Evolutionary conservation across 2,329 filamentous ascomycete genomes (phyloP).

Genomic region (Podosphaera fusca): DNA sequence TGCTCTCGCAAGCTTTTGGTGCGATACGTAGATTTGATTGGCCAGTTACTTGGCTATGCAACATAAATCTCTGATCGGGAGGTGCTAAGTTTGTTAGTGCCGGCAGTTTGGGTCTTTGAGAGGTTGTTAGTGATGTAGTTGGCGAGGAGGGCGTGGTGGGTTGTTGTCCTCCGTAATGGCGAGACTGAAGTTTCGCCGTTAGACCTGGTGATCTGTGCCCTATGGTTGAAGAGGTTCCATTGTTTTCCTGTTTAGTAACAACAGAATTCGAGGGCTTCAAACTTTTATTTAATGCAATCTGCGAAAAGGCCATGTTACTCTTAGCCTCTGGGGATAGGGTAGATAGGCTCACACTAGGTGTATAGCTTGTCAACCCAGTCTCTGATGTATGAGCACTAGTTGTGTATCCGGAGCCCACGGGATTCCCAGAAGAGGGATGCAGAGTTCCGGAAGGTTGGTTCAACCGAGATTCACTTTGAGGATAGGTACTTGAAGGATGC

Average conservation of each 20-base stretch:
- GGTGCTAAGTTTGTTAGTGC: conserved; percentile 14
- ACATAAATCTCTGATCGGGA: conserved; percentile 15
- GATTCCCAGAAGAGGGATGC: conserved; percentile 37
- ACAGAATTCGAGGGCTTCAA: conserved; percentile 58
- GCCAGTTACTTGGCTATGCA: conserved; percentile 11
- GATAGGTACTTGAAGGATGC: conserved; percentile 53
- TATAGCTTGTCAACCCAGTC: conserved; percentile 18
- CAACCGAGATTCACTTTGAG: conserved; percentile 35
- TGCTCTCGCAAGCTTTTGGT: conserved; percentile 7
- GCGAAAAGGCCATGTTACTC: conserved; percentile 35
- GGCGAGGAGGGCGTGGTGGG: conserved; percentile 28
- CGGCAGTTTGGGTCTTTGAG: conserved; percentile 15
- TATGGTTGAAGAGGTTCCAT: conserved; percentile 27
- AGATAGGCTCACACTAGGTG: conserved; percentile 26
- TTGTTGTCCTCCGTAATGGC: conserved; percentile 33
- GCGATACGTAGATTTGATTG: conserved; percentile 9
- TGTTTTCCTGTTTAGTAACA: conserved; percentile 24
- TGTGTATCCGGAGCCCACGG: conserved; percentile 28
- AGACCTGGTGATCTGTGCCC: conserved; percentile 44
- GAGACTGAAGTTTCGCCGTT: conserved; percentile 40
- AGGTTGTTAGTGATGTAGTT: conserved; percentile 13
- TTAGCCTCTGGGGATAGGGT: conserved; percentile 24
- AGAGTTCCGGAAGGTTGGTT: conserved; percentile 28
- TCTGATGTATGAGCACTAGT: conserved; percentile 15
- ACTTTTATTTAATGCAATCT: conserved; percentile 58